These are phyloP conservation scores for Backusella morwellensis DNA, from an alignment of 192 early-diverging fungal species.

Conservation along the genomic window DNA sequence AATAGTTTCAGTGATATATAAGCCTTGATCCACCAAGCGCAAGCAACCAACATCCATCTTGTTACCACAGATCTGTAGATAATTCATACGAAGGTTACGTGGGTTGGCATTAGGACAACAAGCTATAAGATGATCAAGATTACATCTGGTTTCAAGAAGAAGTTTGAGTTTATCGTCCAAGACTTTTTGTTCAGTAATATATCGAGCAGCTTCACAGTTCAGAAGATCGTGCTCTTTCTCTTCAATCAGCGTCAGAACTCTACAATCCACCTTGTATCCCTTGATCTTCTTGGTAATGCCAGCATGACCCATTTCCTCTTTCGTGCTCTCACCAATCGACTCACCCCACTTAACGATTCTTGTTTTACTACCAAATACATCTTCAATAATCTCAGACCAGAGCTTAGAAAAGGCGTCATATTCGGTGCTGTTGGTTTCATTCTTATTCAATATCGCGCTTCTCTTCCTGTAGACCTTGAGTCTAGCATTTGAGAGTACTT, in stretches of 20 bases:
- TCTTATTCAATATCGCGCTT: neutral
- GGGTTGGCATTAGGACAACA: neutral
- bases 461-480: neutral
- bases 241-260: neutral
- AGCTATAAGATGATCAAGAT: neutral
- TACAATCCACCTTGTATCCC: neutral
- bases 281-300: neutral
- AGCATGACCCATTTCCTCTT: neutral
- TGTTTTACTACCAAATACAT: neutral
- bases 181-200: neutral
- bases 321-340: neutral
- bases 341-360: neutral
- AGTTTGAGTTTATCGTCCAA: neutral
- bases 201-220: neutral
- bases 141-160: neutral
- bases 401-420: neutral
- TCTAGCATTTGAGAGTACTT: neutral
- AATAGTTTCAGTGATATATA: neutral
- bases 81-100: neutral
- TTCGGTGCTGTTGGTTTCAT: neutral
- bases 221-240: neutral
- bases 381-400: neutral
- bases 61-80: neutral
- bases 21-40: neutral
- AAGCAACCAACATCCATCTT: neutral